Evolutionary conservation across 192 early-diverging fungal species (phyloP).

Genomic region (Fimicolochytrium jonesii): DNA sequence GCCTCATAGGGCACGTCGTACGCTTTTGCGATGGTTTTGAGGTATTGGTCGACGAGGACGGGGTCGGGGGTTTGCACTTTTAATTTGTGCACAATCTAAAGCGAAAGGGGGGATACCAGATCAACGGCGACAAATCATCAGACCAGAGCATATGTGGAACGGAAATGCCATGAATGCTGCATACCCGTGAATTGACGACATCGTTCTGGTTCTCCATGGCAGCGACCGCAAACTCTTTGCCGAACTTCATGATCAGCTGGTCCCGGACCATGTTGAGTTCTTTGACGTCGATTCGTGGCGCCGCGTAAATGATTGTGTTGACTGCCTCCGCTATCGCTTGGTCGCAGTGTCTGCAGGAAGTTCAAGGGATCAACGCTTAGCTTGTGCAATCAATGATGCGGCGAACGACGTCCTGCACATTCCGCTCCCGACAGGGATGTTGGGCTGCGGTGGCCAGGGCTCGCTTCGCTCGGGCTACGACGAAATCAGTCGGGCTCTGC

Average conservation of each 20-base stretch:
- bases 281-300: constrained; percentile 77
- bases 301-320: constrained; percentile 87
- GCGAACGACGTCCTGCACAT: no score
- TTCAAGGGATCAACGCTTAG: not conserved
- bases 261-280: constrained; percentile 57
- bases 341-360: constrained; percentile 60
- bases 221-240: constrained; percentile 69
- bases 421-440: no score
- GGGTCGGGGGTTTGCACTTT: constrained; percentile 72
- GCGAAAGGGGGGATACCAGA: no score
- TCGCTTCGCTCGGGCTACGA: no score
- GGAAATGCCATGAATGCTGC: no score
- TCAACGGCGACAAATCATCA: no score
- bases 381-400: not conserved
- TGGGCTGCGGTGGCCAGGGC: no score
- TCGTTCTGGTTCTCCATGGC: constrained; percentile 74
- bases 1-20: constrained; percentile 71
- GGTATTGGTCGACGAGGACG: constrained; percentile 76
- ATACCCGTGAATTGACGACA: constrained; percentile 70
- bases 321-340: constrained; percentile 81
- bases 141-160: no score
- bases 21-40: constrained; percentile 82
- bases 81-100: constrained; percentile 77
- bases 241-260: constrained; percentile 73
- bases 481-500: no score